Evolutionary conservation across 768 basidiomycete genomes (phyloP).

Genomic region (Leccinum longicurvipes): DNA sequence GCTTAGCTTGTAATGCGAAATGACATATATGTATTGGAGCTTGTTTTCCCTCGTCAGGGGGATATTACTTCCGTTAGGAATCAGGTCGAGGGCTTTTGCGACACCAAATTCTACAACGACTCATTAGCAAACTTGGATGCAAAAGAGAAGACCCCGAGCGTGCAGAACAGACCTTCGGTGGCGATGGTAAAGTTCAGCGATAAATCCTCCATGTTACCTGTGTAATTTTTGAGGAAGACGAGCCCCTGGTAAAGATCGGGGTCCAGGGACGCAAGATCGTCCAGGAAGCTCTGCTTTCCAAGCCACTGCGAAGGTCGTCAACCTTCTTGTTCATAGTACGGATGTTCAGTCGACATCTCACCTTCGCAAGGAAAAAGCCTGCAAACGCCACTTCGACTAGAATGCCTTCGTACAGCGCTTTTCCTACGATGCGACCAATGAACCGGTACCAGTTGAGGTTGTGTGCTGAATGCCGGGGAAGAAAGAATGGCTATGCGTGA

Average conservation of each 20-base stretch:
- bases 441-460: constrained; percentile 91
- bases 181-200: constrained; percentile 87
- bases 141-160: neutral
- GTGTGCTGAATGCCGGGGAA: constrained; percentile 47
- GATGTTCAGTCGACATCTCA: constrained; percentile 25
- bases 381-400: constrained; percentile 94
- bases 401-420: constrained; percentile 95
- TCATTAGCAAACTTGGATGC: neutral
- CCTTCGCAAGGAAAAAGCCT: constrained; percentile 90
- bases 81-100: constrained; percentile 69
- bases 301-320: constrained; percentile 63
- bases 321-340: neutral
- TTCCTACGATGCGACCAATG: constrained; percentile 91
- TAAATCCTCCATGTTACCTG: constrained; percentile 82
- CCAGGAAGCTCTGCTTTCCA: constrained; percentile 86
- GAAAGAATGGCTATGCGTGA: neutral
- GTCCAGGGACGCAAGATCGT: constrained; percentile 90
- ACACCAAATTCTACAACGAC: constrained; percentile 70
- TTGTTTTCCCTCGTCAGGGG: constrained; percentile 87
- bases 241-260: constrained; percentile 90
- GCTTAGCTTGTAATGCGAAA: constrained; percentile 85
- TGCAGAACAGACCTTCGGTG: constrained; percentile 63
- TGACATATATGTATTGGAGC: constrained; percentile 83
- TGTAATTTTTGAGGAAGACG: constrained; percentile 89
- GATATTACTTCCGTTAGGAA: constrained; percentile 77